Conservation (phyloP, 257 asterid genomes). For the Nicotiana benthamiana region DNA sequence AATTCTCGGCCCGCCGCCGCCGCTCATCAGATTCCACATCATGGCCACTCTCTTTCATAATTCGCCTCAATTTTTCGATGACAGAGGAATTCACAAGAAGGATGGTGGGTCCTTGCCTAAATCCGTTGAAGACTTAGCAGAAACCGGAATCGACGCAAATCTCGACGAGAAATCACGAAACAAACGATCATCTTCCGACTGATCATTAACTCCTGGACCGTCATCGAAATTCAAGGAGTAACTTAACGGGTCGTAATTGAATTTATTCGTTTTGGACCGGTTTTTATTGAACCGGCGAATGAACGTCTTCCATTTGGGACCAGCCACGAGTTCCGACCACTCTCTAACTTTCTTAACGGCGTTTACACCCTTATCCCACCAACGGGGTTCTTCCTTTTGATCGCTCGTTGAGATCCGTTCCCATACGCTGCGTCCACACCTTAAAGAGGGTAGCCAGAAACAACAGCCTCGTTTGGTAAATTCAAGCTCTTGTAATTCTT, state of each 20-base stretch:
- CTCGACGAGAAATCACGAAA: slow-evolving; percentile 53
- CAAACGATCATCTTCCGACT: slow-evolving; percentile 28
- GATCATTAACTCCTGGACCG: slow-evolving; percentile 31
- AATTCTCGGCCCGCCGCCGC: background rate
- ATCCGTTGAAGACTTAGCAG: slow-evolving; percentile 18
- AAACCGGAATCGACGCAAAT: slow-evolving; percentile 34
- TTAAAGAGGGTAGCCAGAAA: slow-evolving; percentile 45
- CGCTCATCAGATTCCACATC: slow-evolving; percentile 1
- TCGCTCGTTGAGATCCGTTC: slow-evolving; percentile 46
- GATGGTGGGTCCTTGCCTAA: slow-evolving; percentile 26
- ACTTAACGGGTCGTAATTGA: slow-evolving; percentile 62
- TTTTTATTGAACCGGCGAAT: slow-evolving; percentile 60
- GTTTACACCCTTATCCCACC: slow-evolving; percentile 38
- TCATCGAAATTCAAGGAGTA: slow-evolving; percentile 72
- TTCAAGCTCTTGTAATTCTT: slow-evolving; percentile 28
- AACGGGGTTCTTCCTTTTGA: slow-evolving; percentile 26
- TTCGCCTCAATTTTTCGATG: too few species aligned
- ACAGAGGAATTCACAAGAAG: background rate
- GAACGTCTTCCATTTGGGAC: slow-evolving; percentile 93
- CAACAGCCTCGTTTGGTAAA: slow-evolving; percentile 48
- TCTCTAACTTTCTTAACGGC: slow-evolving; percentile 55
- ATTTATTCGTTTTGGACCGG: slow-evolving; percentile 30
- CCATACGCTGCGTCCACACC: slow-evolving; percentile 38
- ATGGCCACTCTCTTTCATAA: background rate
- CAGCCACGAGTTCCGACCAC: slow-evolving; percentile 84